Conservation (phyloP, 371 early-diverging fungal species). For the Fennellomyces sp. region DNA sequence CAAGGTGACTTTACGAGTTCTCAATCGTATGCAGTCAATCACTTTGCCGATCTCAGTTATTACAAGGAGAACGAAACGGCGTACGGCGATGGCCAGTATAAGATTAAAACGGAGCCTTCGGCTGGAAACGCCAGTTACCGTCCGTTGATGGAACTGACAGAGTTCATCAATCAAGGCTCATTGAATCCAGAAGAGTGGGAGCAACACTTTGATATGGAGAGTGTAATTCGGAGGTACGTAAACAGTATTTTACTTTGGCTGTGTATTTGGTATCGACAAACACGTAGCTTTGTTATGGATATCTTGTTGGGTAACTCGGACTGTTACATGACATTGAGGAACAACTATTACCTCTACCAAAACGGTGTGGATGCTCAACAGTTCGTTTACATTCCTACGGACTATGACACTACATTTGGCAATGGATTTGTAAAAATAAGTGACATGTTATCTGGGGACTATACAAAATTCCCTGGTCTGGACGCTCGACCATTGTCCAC, state of each 20-base stretch:
- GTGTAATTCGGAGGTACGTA: constrained; percentile 31
- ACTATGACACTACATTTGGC: constrained; percentile 5
- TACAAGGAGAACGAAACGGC: background rate
- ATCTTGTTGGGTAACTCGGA: constrained; percentile 36
- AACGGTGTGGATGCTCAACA: background rate
- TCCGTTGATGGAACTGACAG: background rate
- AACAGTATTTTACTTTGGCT: constrained; percentile 29
- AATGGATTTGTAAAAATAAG: too few relatives aligned
- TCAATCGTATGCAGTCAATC: background rate
- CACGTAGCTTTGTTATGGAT: too few relatives aligned
- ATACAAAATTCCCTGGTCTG: constrained; percentile 25
- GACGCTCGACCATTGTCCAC: background rate
- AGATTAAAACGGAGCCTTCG: background rate
- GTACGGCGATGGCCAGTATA: background rate
- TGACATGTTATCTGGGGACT: too few relatives aligned
- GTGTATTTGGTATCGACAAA: background rate
- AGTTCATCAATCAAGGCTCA: background rate
- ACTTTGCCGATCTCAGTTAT: background rate
- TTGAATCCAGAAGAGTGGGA: constrained; percentile 23
- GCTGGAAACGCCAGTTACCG: background rate
- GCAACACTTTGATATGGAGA: constrained; percentile 26
- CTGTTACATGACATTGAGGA: constrained; percentile 25
- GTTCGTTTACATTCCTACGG: constrained; percentile 29
- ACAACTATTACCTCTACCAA: constrained; percentile 38
- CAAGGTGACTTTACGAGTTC: constrained; percentile 24